phyloP scores from a whole-genome alignment of 2,329 filamentous ascomycete genomes.

The Neonectria ditissima region DNA sequence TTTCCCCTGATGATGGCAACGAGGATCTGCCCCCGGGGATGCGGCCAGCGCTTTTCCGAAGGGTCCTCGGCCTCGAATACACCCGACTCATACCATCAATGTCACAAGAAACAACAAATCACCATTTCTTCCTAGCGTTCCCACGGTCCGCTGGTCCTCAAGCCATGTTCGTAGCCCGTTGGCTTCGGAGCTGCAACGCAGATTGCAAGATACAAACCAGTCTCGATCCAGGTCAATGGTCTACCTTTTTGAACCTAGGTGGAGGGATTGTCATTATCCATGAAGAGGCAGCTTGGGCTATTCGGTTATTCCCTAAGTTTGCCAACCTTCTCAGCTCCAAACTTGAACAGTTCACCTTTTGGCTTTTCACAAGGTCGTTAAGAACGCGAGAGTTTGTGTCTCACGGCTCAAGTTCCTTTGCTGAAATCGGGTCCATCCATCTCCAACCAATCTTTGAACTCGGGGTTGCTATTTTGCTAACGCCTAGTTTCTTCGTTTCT shows the following conservation, averaged over 20 bases:
- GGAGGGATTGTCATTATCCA: slow-evolving; percentile 58
- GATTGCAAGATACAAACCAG: slow-evolving; percentile 58
- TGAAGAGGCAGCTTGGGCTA: slow-evolving; percentile 53
- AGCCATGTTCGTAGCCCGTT: slow-evolving; percentile 55
- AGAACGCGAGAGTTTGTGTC: slow-evolving; percentile 32
- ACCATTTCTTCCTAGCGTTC: slow-evolving; percentile 63
- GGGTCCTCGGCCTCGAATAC: slow-evolving; percentile 50
- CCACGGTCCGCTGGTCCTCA: slow-evolving; percentile 53
- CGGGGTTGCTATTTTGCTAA: slow-evolving; percentile 53
- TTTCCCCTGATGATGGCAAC: slow-evolving; percentile 15
- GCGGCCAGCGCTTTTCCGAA: slow-evolving; percentile 41
- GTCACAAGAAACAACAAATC: slow-evolving; percentile 29
- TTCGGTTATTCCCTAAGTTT: slow-evolving; percentile 56
- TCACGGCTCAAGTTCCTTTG: slow-evolving; percentile 17
- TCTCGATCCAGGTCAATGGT: slow-evolving; percentile 60
- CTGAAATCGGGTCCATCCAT: slow-evolving; percentile 37
- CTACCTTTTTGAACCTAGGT: slow-evolving; percentile 52
- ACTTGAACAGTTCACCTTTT: slow-evolving; percentile 50
- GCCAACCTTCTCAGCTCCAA: slow-evolving; percentile 47
- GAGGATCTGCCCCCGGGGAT: slow-evolving; percentile 33
- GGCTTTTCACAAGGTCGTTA: slow-evolving; percentile 54
- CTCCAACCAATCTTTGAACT: slow-evolving; percentile 48
- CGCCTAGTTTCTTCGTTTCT: slow-evolving; percentile 56
- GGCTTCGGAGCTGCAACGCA: slow-evolving; percentile 56
- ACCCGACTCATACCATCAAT: slow-evolving; percentile 43